Base-by-base conservation (phyloP, 805 yeast species). In the Lachancea nothofagi region DNA sequence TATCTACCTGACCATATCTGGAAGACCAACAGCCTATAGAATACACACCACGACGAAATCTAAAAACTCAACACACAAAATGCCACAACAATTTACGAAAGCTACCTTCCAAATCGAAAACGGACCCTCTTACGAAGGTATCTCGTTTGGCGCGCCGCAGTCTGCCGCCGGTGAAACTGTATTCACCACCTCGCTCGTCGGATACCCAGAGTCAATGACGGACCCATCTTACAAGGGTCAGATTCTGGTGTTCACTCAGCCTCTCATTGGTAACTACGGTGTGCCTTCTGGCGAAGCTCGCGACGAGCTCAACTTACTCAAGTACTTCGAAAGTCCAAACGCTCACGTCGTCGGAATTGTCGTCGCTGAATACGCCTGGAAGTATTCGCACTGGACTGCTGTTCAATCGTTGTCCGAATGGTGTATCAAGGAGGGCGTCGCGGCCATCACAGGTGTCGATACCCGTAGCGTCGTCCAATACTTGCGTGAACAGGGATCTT, bases 361-460 rank as follows among this genome's bases (percentile, higher is more conserved):
- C 35, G 98, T 93, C 20, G 84, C 95, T 30, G 96, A 93, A 59
- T 96, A 78, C 40, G 97, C 98, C 17, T 75, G 89, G 74, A 76
- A 88, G 61, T 87, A 90, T 66, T 86, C 96, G n/a, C 99, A 93
- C 64, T 93, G 98, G 98, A 89, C 97, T 26, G 99, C 99, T 3
- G 96, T 93, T 24, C 97, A 93, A 69, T 82, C 95, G 14, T 74
- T 93, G 43, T 83, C 86, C 44, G 85, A 84, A 53, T 93, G 97
- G 98, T 93, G 98, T 70, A 78, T 84, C 66, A 80, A 96, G 60
- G 94, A 88, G 53, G 96, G 95, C 30, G 93, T 94, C 41, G 94
- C 97, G 41, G 94, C 96, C 33, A 83, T 93, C 54, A 78, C 96
- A 30, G 98, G 97, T 46, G 96, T 93, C 33, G 99, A 93, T 65